A percentile compares a stretch with the other conserved stretches of the same genome.
phyloP scores from a whole-genome alignment of 2,329 filamentous ascomycete genomes.

The Aspergillus sp. region DNA sequence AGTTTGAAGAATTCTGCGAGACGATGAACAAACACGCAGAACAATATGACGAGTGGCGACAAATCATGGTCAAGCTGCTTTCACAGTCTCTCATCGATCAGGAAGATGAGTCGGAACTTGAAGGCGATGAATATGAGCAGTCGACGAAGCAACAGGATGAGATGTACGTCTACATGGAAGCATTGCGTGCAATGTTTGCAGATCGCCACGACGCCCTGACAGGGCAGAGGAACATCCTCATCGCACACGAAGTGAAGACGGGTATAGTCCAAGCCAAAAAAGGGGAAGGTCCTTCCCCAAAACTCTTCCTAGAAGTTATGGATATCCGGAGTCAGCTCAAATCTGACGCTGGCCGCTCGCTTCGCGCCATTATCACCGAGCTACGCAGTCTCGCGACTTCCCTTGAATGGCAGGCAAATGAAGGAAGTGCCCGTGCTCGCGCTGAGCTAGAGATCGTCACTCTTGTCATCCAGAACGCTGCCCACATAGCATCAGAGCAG shows the following conservation, averaged over 20 bases:
- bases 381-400: conserved; percentile 62
- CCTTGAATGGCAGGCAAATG: conserved; percentile 57
- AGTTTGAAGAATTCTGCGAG: conserved; percentile 62
- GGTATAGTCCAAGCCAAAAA: conserved; percentile 60
- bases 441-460: conserved; percentile 66
- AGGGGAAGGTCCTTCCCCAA: conserved; percentile 68
- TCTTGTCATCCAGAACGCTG: conserved; percentile 60
- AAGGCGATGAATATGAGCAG: conserved; percentile 85
- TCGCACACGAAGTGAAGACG: conserved; percentile 67
- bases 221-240: conserved; percentile 71
- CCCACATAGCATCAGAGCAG: conserved; percentile 51
- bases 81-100: conserved; percentile 77
- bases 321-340: conserved; percentile 44
- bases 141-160: conserved; percentile 87
- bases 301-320: conserved; percentile 54
- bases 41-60: conserved; percentile 71
- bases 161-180: conserved; percentile 81
- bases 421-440: conserved; percentile 54
- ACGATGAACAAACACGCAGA: conserved; percentile 70
- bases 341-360: conserved; percentile 53
- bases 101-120: conserved; percentile 69
- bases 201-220: conserved; percentile 76
- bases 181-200: conserved; percentile 69
- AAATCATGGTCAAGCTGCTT: conserved; percentile 68
- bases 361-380: conserved; percentile 68